phyloP scores from a whole-genome alignment of 2,329 filamentous ascomycete genomes.

The Penicillium sp. region DNA sequence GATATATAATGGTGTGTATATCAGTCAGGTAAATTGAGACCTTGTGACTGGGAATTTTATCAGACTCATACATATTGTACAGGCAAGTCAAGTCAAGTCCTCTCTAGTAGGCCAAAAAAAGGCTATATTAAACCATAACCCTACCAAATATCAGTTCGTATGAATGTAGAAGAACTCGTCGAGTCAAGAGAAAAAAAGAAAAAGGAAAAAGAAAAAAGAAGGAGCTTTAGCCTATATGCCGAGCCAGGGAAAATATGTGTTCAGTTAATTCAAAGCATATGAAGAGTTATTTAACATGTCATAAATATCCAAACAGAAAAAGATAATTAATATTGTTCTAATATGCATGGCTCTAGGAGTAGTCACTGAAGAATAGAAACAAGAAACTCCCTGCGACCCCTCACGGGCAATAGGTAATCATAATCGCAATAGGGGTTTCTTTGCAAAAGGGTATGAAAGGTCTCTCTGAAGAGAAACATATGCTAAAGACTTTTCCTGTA shows the following conservation, averaged over 20 bases:
- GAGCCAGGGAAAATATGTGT: background rate
- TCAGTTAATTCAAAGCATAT: background rate
- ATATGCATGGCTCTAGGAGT: slow-evolving; percentile 16
- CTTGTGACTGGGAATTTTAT: background rate
- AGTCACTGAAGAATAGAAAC: slow-evolving; percentile 11
- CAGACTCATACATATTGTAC: background rate
- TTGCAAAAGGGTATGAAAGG: slow-evolving; percentile 11
- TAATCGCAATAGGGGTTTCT: slow-evolving; percentile 7
- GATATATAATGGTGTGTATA: background rate
- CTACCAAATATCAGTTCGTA: background rate
- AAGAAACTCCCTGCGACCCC: slow-evolving; percentile 9
- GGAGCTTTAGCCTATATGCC: background rate
- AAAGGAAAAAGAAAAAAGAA: background rate
- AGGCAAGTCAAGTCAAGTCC: background rate
- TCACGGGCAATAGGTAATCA: slow-evolving; percentile 11
- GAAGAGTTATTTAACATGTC: background rate
- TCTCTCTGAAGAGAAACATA: background rate
- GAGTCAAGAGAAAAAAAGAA: background rate
- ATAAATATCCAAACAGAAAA: background rate
- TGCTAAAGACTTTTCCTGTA: slow-evolving; percentile 5
- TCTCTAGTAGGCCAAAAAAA: background rate
- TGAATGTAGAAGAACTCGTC: background rate
- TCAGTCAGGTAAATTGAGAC: background rate
- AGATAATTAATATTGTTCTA: slow-evolving; percentile 29
- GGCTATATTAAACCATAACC: background rate